A percentile compares a stretch with the other conserved stretches of the same genome.
Evolutionary conservation across 2,329 filamentous ascomycete species (phyloP).

Genomic region (Penicillium sumatraense): DNA sequence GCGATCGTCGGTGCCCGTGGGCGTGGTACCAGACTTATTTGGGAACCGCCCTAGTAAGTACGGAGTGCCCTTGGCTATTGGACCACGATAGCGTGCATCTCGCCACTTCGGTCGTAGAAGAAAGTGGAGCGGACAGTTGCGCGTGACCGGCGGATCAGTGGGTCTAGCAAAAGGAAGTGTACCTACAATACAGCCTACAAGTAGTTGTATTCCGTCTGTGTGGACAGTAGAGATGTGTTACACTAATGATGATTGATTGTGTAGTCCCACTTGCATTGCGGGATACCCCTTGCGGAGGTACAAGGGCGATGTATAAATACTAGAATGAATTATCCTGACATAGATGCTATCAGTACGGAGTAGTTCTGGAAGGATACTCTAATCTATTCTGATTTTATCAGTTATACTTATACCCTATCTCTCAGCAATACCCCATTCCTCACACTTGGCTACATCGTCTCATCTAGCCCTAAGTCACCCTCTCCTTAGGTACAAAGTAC

Average conservation of each 20-base stretch:
- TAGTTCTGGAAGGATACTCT: too few relatives aligned
- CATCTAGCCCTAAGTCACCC: neutral
- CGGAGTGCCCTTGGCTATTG: constrained; percentile 2
- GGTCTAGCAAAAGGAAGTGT: constrained; percentile 1
- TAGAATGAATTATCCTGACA: neutral
- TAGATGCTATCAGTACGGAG: too few relatives aligned
- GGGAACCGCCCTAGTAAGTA: too few relatives aligned
- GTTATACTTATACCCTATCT: neutral
- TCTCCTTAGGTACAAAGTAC: neutral
- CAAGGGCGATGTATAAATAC: neutral
- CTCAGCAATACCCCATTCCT: too few relatives aligned
- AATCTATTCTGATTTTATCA: too few relatives aligned
- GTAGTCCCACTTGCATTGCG: neutral
- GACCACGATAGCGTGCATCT: constrained; percentile 14
- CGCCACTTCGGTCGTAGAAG: constrained; percentile 12
- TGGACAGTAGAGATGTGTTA: too few relatives aligned
- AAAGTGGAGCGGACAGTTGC: constrained; percentile 18
- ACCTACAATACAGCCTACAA: too few relatives aligned
- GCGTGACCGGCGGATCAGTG: constrained; percentile 31
- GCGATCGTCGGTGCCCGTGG: neutral
- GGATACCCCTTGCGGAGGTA: neutral
- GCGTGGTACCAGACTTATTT: too few relatives aligned
- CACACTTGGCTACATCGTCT: too few relatives aligned
- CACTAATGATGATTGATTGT: neutral
- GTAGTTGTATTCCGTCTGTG: too few relatives aligned